Evolutionary conservation across 208 protist genomes (phyloP).

Genomic region (Wallacemonas collosoma): DNA sequence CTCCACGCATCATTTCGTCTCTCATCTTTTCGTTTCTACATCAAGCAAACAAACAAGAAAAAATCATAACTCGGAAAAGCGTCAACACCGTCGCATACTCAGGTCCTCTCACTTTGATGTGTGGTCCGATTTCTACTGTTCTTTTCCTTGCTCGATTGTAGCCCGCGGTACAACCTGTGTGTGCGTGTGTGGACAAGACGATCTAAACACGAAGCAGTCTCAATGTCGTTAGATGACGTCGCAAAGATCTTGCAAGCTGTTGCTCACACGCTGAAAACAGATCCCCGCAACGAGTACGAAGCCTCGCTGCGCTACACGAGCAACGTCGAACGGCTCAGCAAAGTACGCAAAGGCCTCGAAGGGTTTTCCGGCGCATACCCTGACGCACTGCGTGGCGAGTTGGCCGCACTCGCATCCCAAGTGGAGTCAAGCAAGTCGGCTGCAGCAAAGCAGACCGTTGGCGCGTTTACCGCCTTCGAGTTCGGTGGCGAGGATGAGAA

Average conservation of each 20-base stretch:
- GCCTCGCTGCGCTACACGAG: constrained; percentile 37
- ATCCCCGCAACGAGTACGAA: constrained; percentile 71
- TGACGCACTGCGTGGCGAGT: constrained; percentile 29
- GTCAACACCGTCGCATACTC: too few relatives aligned
- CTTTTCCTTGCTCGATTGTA: background rate
- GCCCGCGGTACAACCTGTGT: background rate
- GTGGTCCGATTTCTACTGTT: background rate
- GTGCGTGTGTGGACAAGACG: constrained; percentile 1
- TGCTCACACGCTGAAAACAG: constrained; percentile 43
- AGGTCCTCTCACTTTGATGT: background rate
- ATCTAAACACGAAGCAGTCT: background rate
- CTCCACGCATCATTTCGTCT: too few relatives aligned
- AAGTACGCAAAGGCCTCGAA: constrained; percentile 27
- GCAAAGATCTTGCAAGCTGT: constrained; percentile 40
- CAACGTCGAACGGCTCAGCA: constrained; percentile 50
- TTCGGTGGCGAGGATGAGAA: constrained; percentile 47
- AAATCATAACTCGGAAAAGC: too few relatives aligned
- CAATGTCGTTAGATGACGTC: constrained; percentile 40
- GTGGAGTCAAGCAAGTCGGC: constrained; percentile 22
- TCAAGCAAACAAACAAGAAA: too few relatives aligned
- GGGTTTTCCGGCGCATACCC: constrained; percentile 63
- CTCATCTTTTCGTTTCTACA: too few relatives aligned
- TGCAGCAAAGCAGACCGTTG: constrained; percentile 1
- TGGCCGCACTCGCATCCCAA: constrained; percentile 33
- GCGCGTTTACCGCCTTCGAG: constrained; percentile 42